Evolutionary conservation across 2,329 filamentous ascomycete genomes (phyloP), one percentile per base, ranked within the genome.

Genomic region (Cladophialophora psammophila): DNA sequence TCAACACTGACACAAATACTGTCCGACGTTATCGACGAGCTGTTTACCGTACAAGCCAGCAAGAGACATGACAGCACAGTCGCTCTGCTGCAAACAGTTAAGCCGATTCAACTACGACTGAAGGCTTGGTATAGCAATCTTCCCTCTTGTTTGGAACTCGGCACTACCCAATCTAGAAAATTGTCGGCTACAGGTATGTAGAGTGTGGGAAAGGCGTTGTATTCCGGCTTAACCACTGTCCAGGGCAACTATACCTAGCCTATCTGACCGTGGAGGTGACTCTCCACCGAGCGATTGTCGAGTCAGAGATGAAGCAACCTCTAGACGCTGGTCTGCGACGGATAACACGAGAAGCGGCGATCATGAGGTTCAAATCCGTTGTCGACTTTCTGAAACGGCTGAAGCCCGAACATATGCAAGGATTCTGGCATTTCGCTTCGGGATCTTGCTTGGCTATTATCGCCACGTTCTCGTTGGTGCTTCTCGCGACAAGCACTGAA

Each of bases 381-480:
- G 96, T 97, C 91, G 94, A 97, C 77, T 97, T 97, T 78, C 93
- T 97, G 72, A 97, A 97, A 79, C 90, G 94, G 0, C 86, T 97
- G 36, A 92, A 91, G 52, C 92, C 92, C 0, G 87, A 89, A 34
- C 94, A 97, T 74, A 85, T 97, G 40, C 88, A 90, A 15, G 87
- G 92, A 0, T 97, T 97, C 79, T 97, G 94, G 94, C 79, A 80
- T 18, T 79, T 78, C 1, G 76, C 79, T 0, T 77, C 80, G 2
- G 77, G 79, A 50, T 80, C 79, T 2, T 96, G 96, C 79, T 97
- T 97, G 79, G 94, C 94, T 0, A 84, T 97, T 10, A 96, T 97
- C 74, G 93, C 93, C 63, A 97, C 94, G 0, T 97, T 97, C 76
- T 94, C 66, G 20, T 8, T 60, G 31, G 57, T 60, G 20, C 36